Conservation (phyloP, 2,329 filamentous ascomycete genomes). For the Cephalotrichum gorgonifer region DNA sequence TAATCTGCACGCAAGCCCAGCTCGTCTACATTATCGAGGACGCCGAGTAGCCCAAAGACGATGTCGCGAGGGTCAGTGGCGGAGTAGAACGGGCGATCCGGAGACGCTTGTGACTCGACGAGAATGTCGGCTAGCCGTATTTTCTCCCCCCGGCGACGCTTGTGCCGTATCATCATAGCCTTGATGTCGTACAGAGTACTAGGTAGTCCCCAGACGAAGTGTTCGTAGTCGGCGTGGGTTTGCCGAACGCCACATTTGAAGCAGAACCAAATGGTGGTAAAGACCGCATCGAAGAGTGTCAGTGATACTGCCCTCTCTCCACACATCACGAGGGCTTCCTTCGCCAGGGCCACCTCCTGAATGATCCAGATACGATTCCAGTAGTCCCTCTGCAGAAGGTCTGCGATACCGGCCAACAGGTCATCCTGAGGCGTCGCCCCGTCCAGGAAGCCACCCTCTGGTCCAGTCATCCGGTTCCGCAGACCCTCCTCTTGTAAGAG, state of each 20-base stretch:
- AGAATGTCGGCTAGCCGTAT: constrained; percentile 5
- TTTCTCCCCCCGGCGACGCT: not conserved
- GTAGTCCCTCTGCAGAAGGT: constrained; percentile 22
- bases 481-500: not conserved
- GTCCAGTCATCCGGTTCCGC: no score
- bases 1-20: constrained; percentile 7
- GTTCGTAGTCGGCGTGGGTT: no score
- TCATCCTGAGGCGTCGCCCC: not conserved
- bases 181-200: no score
- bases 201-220: no score
- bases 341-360: constrained; percentile 17
- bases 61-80: constrained; percentile 13
- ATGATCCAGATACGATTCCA: constrained; percentile 22
- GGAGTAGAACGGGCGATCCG: constrained; percentile 8
- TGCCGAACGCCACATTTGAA: no score
- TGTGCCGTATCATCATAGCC: no score
- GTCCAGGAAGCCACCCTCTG: not conserved
- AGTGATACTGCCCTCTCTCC: constrained; percentile 12
- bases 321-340: constrained; percentile 12
- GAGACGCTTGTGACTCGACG: not conserved
- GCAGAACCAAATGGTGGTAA: not conserved
- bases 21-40: constrained; percentile 6
- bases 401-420: constrained; percentile 3
- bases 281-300: constrained; percentile 8
- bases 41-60: constrained; percentile 9